Percentiles rank a stretch among this genome's conserved stretches.
phyloP scores from a whole-genome alignment of 352 stramenopile genomes.

The Globisporangium lucens region DNA sequence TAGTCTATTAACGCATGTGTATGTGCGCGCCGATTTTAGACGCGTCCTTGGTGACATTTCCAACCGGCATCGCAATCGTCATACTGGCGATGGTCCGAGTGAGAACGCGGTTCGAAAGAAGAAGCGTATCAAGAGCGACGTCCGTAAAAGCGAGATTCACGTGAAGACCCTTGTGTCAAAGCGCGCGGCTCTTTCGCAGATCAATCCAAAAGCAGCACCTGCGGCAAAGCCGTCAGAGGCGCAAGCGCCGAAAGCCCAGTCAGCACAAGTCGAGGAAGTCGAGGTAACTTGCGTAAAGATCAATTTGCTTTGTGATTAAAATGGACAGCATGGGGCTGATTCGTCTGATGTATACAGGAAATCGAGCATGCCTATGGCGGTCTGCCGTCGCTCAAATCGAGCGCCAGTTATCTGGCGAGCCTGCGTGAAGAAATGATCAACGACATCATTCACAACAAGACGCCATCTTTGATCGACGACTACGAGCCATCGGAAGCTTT shows the following conservation, averaged over 20 bases:
- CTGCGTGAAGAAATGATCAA: conserved; percentile 50
- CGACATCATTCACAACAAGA: conserved; percentile 48
- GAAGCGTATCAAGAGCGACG: conserved; percentile 20
- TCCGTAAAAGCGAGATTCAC: conserved; percentile 18
- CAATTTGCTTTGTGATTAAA: not conserved
- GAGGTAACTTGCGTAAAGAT: conserved; percentile 25
- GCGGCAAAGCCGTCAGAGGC: conserved; percentile 6
- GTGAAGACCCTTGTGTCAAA: conserved; percentile 26
- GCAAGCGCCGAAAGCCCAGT: conserved; percentile 16
- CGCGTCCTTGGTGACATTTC: conserved; percentile 74
- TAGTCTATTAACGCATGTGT: not conserved
- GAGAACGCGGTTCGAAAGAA: conserved; percentile 17
- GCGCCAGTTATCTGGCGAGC: conserved; percentile 37
- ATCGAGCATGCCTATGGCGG: conserved; percentile 75
- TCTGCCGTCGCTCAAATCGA: conserved; percentile 29
- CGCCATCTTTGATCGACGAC: conserved; percentile 49
- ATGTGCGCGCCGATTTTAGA: conserved; percentile 21
- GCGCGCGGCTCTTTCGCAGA: conserved; percentile 8
- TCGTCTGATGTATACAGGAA: conserved; percentile 31
- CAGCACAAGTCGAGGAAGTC: conserved; percentile 27
- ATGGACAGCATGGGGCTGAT: not conserved
- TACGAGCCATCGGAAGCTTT: conserved; percentile 24
- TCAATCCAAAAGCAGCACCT: not conserved
- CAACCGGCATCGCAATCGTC: conserved; percentile 56
- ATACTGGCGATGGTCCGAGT: conserved; percentile 11